phyloP scores from a whole-genome alignment of 73 alveolate genomes.

The Paramecium tetraurelia region DNA sequence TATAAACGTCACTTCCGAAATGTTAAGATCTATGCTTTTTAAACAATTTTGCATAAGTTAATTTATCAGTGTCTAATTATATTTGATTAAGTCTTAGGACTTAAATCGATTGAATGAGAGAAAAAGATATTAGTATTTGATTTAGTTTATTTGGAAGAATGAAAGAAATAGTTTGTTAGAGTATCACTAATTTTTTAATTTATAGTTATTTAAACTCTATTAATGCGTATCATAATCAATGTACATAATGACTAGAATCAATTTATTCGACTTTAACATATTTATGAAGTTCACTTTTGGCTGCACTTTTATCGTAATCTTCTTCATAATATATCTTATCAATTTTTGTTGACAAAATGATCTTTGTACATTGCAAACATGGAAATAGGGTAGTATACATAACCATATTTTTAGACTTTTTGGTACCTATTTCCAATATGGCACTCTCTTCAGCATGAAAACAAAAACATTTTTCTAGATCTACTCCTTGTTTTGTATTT shows the following conservation, averaged over 20 bases:
- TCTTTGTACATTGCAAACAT: conserved; percentile 73
- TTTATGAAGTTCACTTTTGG: neutral
- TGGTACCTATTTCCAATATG: conserved; percentile 70
- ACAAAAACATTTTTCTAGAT: conserved; percentile 75
- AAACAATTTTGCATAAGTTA: neutral
- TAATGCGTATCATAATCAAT: neutral
- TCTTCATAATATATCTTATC: conserved; percentile 17
- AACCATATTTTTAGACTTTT: conserved; percentile 67
- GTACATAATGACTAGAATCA: conserved; percentile 43
- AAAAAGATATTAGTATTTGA: neutral
- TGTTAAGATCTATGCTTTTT: neutral
- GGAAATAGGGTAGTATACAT: conserved; percentile 81
- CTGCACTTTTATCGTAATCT: conserved; percentile 15
- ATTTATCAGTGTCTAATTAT: neutral
- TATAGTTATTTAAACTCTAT: neutral
- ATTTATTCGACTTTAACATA: conserved; percentile 34
- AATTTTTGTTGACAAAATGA: conserved; percentile 59
- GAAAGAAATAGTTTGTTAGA: neutral
- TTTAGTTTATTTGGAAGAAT: neutral
- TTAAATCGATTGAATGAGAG: too few relatives aligned
- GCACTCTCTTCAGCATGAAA: conserved; percentile 88
- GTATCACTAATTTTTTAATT: neutral
- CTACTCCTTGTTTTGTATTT: conserved; percentile 71
- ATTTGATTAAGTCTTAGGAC: neutral
- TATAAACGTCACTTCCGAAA: neutral